Evolutionary conservation across 176 grass and related monocot genomes (phyloP), one percentile per base, ranked within the genome.

Genomic region (Aegilops umbellulata): DNA sequence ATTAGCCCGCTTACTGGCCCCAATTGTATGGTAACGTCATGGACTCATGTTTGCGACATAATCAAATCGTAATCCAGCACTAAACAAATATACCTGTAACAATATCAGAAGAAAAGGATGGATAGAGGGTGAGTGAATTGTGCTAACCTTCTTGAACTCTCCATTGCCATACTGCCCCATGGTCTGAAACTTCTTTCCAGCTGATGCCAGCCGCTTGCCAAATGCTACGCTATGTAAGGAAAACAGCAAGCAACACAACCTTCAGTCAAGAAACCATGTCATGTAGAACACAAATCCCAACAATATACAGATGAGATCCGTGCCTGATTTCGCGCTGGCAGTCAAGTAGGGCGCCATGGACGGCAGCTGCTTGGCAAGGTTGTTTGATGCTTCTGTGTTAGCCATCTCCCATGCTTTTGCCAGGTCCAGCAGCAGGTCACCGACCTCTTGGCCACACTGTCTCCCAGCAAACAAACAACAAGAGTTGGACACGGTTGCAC

Each of bases 401-500:
- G 88, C 91, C 60, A 77, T 68, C 67, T 98, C 93, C 96, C 92
- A 98, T 41, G 96, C 92, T 74, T 80, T 87, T 1, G 88, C 84
- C 49, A 98, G 79, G 85, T 95, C 92, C 84, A 98, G 68, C 41
- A 98, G 81, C 77, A 94, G 78, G 44, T 98, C 90, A 20, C 93
- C 93, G 2, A 95, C 81, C 29, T 94, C 92, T 77, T 91, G 83
- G 23, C 96, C 96, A 84, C 93, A 95, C 96, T 98, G 62, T 53
- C 22, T 25, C 11, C 17, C 42, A 9, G 20, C 55, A 78, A 19
- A 60, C 31, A 72, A 78, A 86, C 0, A 30, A 19, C 64, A 80
- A 20, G 20, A 23, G 63, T 13, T 35, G 4, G 42, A 19, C 42
- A 32, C 12, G 0, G 20, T 7, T 86, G 51, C 10, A 35, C 8